These are phyloP conservation scores for Ulmus americana DNA, from an alignment of 331 rosid genomes.

Conservation along the genomic window DNA sequence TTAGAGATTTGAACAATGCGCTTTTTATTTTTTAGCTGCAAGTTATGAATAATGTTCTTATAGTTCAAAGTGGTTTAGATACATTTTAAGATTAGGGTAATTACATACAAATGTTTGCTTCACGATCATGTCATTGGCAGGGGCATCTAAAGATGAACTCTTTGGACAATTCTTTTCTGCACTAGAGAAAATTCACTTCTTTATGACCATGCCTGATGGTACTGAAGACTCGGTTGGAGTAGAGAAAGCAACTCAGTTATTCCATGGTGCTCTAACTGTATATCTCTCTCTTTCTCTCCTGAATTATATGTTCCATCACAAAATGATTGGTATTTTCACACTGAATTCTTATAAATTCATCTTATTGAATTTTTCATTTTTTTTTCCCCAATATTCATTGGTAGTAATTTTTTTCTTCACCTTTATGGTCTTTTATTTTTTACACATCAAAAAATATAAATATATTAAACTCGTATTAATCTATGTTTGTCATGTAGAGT, in stretches of 20 bases:
- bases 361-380: too few relatives aligned
- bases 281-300: constrained; percentile 17
- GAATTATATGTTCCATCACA: background rate
- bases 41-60: background rate
- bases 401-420: too few relatives aligned
- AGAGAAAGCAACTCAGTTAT: constrained; percentile 64
- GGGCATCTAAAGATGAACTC: constrained; percentile 70
- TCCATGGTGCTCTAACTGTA: constrained; percentile 59
- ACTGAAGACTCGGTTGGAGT: constrained; percentile 61
- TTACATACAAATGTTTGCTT: constrained; percentile 2
- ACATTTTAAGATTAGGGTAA: constrained; percentile 3
- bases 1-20: too few relatives aligned
- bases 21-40: too few relatives aligned
- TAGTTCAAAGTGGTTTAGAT: constrained; percentile 4
- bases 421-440: too few relatives aligned
- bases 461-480: too few relatives aligned
- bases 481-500: background rate
- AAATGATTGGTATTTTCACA: too few relatives aligned
- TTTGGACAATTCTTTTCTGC: constrained; percentile 73
- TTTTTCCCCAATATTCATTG: too few relatives aligned
- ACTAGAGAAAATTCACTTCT: constrained; percentile 57
- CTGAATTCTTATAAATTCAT: too few relatives aligned
- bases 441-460: too few relatives aligned
- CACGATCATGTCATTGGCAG: constrained; percentile 32
- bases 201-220: constrained; percentile 57